Evolutionary conservation across 441 rosid species (phyloP), one percentile per base, ranked within the genome.

Genomic region (Arabidopsis hybrid): DNA sequence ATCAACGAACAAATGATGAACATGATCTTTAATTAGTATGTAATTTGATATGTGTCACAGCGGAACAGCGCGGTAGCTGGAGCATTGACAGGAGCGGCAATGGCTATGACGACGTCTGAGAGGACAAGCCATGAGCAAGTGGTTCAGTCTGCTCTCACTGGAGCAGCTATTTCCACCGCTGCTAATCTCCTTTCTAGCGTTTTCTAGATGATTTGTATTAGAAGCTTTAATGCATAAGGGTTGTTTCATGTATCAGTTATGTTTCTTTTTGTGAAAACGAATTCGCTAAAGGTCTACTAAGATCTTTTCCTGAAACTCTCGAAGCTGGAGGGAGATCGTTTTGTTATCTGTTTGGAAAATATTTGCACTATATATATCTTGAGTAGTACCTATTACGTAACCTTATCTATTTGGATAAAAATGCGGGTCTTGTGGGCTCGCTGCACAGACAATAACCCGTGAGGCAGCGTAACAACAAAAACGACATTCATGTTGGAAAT

Each of bases 11-110:
- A 26, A 34, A 39, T 12, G 53, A 31, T 59, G 32, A 39, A 0
- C 13, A 65, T 35, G 14, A 4, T 7, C 13, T 29, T 36, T 65
- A 14, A 29, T 29, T 26, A 35, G 8, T 26, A 3, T 58, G 55
- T 31, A 32, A 32, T 32, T 49, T 21, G 26, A 5, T 39, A 10
- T 46, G 0, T 47, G 34, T 32, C 1, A 81, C 91, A 92, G 96
- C 88, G 87, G 73, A 95, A 90, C 80, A 92, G 97, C 38, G 91
- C 88, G 0, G 88, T 91, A 12, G 98, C 97, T 0, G 99, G 98
- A 79, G 99, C 97, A 12, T 56, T 92, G 40, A 91, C 99, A 0
- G 99, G 99, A 4, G 81, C 72, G 53, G 90, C 99, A 0, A 45
- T 95, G 43, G 99, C 92, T 4, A 87, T 92, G 29, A 85, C 97